Base-by-base conservation (phyloP, 768 basidiomycete species). In the Trametes elegans region DNA sequence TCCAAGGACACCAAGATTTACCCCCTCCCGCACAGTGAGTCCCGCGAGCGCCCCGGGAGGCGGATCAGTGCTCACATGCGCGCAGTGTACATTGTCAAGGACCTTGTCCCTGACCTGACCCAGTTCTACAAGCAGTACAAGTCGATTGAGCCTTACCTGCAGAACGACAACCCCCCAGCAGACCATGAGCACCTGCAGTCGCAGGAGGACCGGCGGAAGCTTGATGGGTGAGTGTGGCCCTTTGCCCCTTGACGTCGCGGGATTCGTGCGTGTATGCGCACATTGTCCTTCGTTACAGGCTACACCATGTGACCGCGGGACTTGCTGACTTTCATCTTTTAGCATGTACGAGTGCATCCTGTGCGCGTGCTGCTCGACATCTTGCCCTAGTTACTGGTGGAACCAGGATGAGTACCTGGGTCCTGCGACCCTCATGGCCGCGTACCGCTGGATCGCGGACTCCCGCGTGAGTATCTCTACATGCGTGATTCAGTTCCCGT, bases 71-170 rank as follows among this genome's bases (percentile, higher is more conserved):
- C 16, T 19, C 18, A 29, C n/a, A 7, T 11, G 13, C 43, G 2
- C 7, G 5, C 69, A 96, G 95, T 97, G 95, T 97, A 96, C 75
- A 82, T 98, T 68, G 93, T 98, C 73, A 98, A 98, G 79, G 97
- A 99, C 74, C 87, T 99, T 66, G 95, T 99, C 2, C 92, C 90
- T 18, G 88, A 92, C 76, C 76, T 90, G 62, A 90, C 89, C 9
- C 84, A 84, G 60, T 95, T 95, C 82, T 95, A 94, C 85, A 98
- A 98, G 73, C 97, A 99, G 71, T 98, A 99, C 89, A 98, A 98
- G 76, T 95, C 94, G 16, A 96, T 99, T 72, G 87, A 99, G 71
- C 96, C 96, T 5, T 98, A 86, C 79, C 81, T 98, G 32, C 87
- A 96, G 78, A 94, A 93, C 72, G 88, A 93, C 71, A 92, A 90